Percentiles rank a stretch among this genome's conserved stretches.
Conservation (phyloP, 495 filamentous ascomycete genomes). For the Podospora anserina region DNA sequence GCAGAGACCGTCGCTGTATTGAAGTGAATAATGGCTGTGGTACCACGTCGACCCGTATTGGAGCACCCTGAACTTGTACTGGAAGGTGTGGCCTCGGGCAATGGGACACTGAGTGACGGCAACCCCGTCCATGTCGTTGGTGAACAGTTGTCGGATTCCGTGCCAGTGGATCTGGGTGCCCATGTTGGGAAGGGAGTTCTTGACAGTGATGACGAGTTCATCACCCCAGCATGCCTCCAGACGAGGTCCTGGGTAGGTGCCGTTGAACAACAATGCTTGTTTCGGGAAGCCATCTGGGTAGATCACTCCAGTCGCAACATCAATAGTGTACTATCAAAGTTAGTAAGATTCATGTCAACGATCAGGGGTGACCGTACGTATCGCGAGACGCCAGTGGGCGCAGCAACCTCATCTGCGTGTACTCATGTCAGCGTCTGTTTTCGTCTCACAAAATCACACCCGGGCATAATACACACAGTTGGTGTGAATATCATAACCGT, state of each 20-base stretch:
- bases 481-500: constrained; percentile 10
- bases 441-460: too few species aligned
- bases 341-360: constrained; percentile 31
- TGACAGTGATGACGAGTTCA: constrained; percentile 52
- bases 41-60: constrained; percentile 61
- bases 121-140: constrained; percentile 38
- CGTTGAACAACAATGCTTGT: constrained; percentile 44
- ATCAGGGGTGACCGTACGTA: constrained; percentile 2
- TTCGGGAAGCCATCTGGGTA: constrained; percentile 47
- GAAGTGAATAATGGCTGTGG: constrained; percentile 57
- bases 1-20: constrained; percentile 50
- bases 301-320: constrained; percentile 32
- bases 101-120: constrained; percentile 51
- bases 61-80: constrained; percentile 26
- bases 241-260: constrained; percentile 26
- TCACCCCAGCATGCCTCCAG: constrained; percentile 55
- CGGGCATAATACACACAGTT: constrained; percentile 7
- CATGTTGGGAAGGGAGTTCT: constrained; percentile 48
- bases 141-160: constrained; percentile 41
- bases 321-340: constrained; percentile 31
- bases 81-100: constrained; percentile 37
- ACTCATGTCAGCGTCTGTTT: neutral
- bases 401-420: constrained; percentile 7
- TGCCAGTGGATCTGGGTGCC: constrained; percentile 54
- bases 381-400: constrained; percentile 8